phyloP scores from a whole-genome alignment of 805 yeast species.

The Candida khao-thaluensis region DNA sequence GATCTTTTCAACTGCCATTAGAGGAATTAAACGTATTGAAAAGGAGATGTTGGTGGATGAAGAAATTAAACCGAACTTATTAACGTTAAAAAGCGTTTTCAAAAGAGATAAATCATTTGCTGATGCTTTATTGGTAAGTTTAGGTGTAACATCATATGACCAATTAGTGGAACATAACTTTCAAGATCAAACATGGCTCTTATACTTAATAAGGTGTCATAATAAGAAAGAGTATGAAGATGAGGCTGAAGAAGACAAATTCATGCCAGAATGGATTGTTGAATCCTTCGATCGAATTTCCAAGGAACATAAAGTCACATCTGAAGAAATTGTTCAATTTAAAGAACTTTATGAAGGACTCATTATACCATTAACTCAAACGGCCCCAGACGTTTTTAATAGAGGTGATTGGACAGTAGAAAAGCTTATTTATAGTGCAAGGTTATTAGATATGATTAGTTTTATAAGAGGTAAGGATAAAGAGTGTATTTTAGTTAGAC shows the following conservation, averaged over 20 bases:
- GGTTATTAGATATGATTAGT: slow-evolving; percentile 50
- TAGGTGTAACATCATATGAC: slow-evolving; percentile 57
- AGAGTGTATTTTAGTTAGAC: slow-evolving; percentile 39
- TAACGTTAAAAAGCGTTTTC: slow-evolving; percentile 58
- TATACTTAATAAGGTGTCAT: slow-evolving; percentile 62
- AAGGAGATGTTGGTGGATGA: slow-evolving; percentile 38
- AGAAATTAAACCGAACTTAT: slow-evolving; percentile 42
- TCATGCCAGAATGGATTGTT: slow-evolving; percentile 53
- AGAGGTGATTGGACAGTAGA: slow-evolving; percentile 50
- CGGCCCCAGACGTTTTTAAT: slow-evolving; percentile 58
- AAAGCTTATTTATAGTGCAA: slow-evolving; percentile 50
- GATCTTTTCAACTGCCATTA: slow-evolving; percentile 45
- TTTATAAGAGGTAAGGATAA: slow-evolving; percentile 47
- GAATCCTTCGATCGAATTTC: slow-evolving; percentile 37
- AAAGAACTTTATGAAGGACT: slow-evolving; percentile 52
- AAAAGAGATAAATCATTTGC: slow-evolving; percentile 54
- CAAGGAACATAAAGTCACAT: slow-evolving; percentile 39
- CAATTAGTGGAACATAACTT: slow-evolving; percentile 48
- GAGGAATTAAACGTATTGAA: slow-evolving; percentile 46
- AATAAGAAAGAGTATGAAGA: slow-evolving; percentile 39
- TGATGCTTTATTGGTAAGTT: slow-evolving; percentile 51
- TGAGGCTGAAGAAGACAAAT: slow-evolving; percentile 22
- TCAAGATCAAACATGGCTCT: slow-evolving; percentile 56
- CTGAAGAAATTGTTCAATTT: slow-evolving; percentile 56
- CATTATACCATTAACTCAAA: slow-evolving; percentile 46